Evolutionary conservation across 2,329 filamentous ascomycete species (phyloP).

Genomic region (Alternaria arbusti): DNA sequence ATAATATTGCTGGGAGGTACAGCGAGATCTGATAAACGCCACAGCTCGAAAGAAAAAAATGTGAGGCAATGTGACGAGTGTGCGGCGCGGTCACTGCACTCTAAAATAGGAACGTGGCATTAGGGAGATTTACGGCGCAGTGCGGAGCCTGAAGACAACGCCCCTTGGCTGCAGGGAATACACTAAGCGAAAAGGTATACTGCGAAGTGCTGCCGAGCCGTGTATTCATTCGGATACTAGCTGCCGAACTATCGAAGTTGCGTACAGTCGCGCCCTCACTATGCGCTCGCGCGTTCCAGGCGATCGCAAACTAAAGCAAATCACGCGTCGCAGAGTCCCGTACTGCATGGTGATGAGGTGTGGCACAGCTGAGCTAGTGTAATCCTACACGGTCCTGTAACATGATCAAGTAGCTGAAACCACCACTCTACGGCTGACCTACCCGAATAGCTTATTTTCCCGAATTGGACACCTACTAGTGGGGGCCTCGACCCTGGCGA

Average conservation of each 20-base stretch:
- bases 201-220: conserved; percentile 16
- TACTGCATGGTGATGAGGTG: background rate
- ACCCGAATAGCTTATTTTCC: conserved; percentile 14
- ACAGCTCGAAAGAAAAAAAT: conserved; percentile 1
- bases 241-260: conserved; percentile 13
- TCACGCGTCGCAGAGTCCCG: background rate
- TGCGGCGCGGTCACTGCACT: conserved; percentile 15
- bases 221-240: conserved; percentile 12
- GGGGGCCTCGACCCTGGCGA: conserved; percentile 6
- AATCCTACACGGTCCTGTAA: conserved; percentile 24
- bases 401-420: conserved; percentile 23
- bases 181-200: conserved; percentile 11
- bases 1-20: background rate
- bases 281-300: conserved; percentile 1
- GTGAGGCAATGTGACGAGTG: conserved; percentile 6
- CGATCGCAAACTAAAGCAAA: conserved; percentile 1
- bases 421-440: conserved; percentile 15
- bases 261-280: background rate
- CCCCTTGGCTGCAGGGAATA: conserved; percentile 13
- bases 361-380: conserved; percentile 16
- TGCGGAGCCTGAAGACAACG: conserved; percentile 14
- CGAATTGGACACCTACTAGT: conserved; percentile 8
- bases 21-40: background rate
- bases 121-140: conserved; percentile 17
- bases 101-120: conserved; percentile 22